Evolutionary conservation across 2,329 filamentous ascomycete genomes (phyloP), one percentile per base, ranked within the genome.

Genomic region (Cladosporium sp.): DNA sequence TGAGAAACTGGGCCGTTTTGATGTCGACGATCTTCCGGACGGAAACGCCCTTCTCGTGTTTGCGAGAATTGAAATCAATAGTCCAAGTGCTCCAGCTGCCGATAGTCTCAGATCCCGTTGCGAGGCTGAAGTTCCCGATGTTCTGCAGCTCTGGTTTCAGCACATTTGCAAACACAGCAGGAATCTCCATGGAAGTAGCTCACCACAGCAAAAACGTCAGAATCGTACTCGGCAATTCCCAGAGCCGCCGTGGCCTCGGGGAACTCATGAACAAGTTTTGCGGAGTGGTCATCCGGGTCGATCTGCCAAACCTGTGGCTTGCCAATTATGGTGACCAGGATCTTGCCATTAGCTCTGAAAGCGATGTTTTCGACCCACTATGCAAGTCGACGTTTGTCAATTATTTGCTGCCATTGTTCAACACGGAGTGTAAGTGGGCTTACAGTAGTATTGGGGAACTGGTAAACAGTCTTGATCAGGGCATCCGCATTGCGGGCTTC

Each of bases 361-460:
- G 64, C 63, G 32, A 69, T 59, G 47, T 66, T 68, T 36, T 68
- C 66, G 25, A 68, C 52, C 64, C 62, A 67, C 40, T 43, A 29
- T 9, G 22, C 22, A 27, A 27, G 22, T 27, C 22, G 22, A 27
- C 4, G 15, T 20, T n/a, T 6, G 25, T 27, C 22, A 27, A 27
- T 27, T 9, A 27, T 27, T 4, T 27, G 22, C 22, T 27, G 4
- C 22, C 22, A 9, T 9, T 27, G 22, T 9, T 27, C 9, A 4
- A 27, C n/a, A 27, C 9, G 22, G 22, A 27, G 22, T 9, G 5
- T 9, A 4, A 5, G 4, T 27, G 5, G 9, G 9, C 32, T 33
- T 13, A 33, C 32, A 33, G 38, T 39, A 12, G 9, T 4, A 15
- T 39, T 39, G 9, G 38, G 16, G 15, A 39, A 39, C 13, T 19